Evolutionary conservation across 1,284 basidiomycete genomes (phyloP).

Genomic region (Puccinia polysora): DNA sequence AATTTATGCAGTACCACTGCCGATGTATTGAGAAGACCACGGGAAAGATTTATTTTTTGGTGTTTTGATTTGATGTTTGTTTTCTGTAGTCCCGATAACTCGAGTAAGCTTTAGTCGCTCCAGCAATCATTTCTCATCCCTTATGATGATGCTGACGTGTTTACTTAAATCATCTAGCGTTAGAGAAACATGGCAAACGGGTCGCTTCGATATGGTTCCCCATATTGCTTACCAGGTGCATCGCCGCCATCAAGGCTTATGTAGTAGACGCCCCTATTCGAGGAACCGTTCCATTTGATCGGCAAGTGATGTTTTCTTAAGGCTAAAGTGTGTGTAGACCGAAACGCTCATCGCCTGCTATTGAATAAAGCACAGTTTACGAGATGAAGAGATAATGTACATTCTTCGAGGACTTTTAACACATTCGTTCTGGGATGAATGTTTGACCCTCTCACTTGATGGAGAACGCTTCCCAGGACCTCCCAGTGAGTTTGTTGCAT

Average conservation of each 20-base stretch:
- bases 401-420: conserved; percentile 70
- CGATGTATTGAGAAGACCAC: conserved; percentile 60
- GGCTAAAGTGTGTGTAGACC: conserved; percentile 4
- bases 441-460: conserved; percentile 53
- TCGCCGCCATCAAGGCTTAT: conserved; percentile 65
- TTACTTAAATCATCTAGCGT: conserved; percentile 49
- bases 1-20: conserved; percentile 63
- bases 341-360: conserved; percentile 39
- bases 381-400: conserved; percentile 84
- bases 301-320: conserved; percentile 58
- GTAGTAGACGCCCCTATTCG: conserved; percentile 75
- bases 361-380: conserved; percentile 58
- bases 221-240: conserved; percentile 68
- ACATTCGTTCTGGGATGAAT: conserved; percentile 66
- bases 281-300: conserved; percentile 75
- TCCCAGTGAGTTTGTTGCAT: conserved; percentile 12
- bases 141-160: conserved; percentile 12
- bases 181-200: conserved; percentile 63
- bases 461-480: conserved; percentile 3
- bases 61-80: conserved; percentile 82
- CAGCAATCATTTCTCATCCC: neutral
- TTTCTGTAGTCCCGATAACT: conserved; percentile 58
- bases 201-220: conserved; percentile 68
- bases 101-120: neutral
- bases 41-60: conserved; percentile 88